Percentiles rank a stretch among this genome's conserved stretches.
These are phyloP conservation scores for Ilyonectria sp. DNA, from an alignment of 2,329 filamentous ascomycete genomes.

Conservation along the genomic window DNA sequence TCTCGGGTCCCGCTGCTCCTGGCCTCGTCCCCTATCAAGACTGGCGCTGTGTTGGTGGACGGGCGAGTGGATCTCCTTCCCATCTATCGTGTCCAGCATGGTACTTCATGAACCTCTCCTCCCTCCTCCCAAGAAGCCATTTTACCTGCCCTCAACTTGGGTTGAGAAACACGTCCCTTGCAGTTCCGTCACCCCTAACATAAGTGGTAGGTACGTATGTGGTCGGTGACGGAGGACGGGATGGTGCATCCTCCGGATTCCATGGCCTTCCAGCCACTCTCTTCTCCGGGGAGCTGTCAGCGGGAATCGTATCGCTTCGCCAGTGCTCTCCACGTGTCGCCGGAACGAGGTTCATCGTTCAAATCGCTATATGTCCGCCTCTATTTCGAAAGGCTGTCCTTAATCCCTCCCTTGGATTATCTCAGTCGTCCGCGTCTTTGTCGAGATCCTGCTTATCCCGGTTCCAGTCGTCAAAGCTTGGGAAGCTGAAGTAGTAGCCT, in stretches of 20 bases:
- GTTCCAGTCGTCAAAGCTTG: conserved; percentile 79
- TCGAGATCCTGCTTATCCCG: conserved; percentile 52
- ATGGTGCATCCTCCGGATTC: conserved; percentile 30
- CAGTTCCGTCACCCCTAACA: conserved; percentile 21
- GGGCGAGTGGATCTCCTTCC: conserved; percentile 31
- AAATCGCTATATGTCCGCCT: conserved; percentile 27
- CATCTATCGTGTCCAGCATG: conserved; percentile 34
- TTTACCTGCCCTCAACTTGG: conserved; percentile 34
- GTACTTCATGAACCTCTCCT: conserved; percentile 26
- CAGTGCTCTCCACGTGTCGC: conserved; percentile 25
- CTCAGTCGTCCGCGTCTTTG: conserved; percentile 47
- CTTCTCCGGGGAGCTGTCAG: conserved; percentile 32
- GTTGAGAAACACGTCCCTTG: conserved; percentile 34
- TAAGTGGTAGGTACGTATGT: conserved; percentile 17
- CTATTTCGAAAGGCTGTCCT: conserved; percentile 29
- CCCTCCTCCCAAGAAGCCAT: conserved; percentile 31
- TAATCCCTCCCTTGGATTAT: conserved; percentile 21
- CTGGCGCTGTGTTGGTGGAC: conserved; percentile 27
- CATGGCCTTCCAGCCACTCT: conserved; percentile 37
- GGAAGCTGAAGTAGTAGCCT: conserved; percentile 79
- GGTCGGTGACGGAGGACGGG: conserved; percentile 29
- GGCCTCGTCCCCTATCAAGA: conserved; percentile 21
- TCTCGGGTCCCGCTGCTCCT: neutral
- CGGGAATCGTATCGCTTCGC: conserved; percentile 21
- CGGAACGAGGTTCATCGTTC: conserved; percentile 30